Percentiles rank a stretch among this genome's conserved stretches.
These are phyloP conservation scores for Dryas drummondii DNA, from an alignment of 306 rosid genomes.

Conservation along the genomic window DNA sequence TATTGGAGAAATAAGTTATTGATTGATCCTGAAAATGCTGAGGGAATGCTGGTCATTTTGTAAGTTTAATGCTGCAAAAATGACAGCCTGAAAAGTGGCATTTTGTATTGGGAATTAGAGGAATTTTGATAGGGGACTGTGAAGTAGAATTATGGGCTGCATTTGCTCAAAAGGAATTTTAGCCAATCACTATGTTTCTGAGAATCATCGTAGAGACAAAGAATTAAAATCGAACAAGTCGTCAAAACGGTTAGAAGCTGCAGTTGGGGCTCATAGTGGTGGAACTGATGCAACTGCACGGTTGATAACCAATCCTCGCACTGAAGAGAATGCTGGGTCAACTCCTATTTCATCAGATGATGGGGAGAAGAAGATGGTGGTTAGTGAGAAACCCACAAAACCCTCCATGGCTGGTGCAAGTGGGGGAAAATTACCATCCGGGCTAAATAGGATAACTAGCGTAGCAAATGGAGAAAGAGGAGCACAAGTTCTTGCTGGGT, in stretches of 20 bases:
- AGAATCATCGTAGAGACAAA: constrained; percentile 35
- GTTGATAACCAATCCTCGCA: constrained; percentile 35
- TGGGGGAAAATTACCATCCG: constrained; percentile 27
- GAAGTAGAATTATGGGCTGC: constrained; percentile 59
- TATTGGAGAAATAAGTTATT: neutral
- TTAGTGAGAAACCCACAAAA: constrained; percentile 29
- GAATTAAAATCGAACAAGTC: constrained; percentile 36
- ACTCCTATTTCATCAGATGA: constrained; percentile 39
- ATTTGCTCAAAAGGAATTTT: constrained; percentile 57
- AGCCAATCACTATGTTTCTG: constrained; percentile 29
- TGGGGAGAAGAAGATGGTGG: constrained; percentile 23
- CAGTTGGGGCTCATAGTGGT: constrained; percentile 27
- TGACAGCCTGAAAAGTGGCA: neutral
- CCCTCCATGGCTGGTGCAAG: constrained; percentile 14
- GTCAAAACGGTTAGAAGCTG: constrained; percentile 27
- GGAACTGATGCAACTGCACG: constrained; percentile 39
- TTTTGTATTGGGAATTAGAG: constrained; percentile 9
- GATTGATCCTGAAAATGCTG: neutral
- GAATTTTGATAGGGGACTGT: constrained; percentile 17
- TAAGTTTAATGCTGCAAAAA: neutral
- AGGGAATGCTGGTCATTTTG: neutral
- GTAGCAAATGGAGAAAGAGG: constrained; percentile 59
- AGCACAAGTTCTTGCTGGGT: constrained; percentile 69
- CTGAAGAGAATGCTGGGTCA: constrained; percentile 27
- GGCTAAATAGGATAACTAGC: constrained; percentile 30